phyloP scores from a whole-genome alignment of 164 flowering plant genomes.

The Platanus orientalis region DNA sequence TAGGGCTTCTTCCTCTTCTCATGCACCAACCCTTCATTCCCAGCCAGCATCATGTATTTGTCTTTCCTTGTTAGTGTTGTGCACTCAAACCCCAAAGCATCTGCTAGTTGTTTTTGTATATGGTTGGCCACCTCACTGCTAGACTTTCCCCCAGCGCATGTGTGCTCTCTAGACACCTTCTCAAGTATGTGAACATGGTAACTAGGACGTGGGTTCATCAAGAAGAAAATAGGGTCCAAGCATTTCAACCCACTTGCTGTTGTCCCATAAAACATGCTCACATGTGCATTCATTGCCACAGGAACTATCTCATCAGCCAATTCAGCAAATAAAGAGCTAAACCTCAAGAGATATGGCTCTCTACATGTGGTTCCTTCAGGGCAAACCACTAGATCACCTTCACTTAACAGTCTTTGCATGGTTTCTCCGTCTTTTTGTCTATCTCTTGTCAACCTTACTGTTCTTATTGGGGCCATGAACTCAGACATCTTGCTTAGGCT shows the following conservation, averaged over 20 bases:
- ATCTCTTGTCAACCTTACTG: not conserved
- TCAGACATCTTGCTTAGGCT: not conserved
- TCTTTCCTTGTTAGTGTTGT: conserved; percentile 15
- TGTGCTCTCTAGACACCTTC: not conserved
- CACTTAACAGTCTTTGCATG: not conserved
- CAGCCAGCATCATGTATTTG: conserved; percentile 16
- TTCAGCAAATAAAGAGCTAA: conserved; percentile 15
- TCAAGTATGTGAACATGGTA: conserved; percentile 14
- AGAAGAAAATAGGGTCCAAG: conserved; percentile 10
- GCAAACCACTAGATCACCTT: conserved; percentile 8
- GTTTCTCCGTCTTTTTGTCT: not conserved
- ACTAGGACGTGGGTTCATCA: conserved; percentile 12
- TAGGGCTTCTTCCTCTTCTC: not conserved
- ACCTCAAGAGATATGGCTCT: conserved; percentile 9
- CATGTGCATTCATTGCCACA: conserved; percentile 3
- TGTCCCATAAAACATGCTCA: conserved; percentile 8
- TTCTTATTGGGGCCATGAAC: not conserved
- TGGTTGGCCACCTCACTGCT: conserved; percentile 20
- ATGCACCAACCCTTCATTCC: conserved; percentile 2
- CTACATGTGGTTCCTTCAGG: conserved; percentile 12
- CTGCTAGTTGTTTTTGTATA: conserved; percentile 18
- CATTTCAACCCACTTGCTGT: conserved; percentile 8
- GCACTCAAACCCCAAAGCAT: conserved; percentile 16
- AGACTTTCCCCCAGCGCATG: conserved; percentile 9
- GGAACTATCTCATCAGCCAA: conserved; percentile 8